Base-by-base conservation (phyloP, 2,329 filamentous ascomycete genomes). In the Neonectria coccinea region DNA sequence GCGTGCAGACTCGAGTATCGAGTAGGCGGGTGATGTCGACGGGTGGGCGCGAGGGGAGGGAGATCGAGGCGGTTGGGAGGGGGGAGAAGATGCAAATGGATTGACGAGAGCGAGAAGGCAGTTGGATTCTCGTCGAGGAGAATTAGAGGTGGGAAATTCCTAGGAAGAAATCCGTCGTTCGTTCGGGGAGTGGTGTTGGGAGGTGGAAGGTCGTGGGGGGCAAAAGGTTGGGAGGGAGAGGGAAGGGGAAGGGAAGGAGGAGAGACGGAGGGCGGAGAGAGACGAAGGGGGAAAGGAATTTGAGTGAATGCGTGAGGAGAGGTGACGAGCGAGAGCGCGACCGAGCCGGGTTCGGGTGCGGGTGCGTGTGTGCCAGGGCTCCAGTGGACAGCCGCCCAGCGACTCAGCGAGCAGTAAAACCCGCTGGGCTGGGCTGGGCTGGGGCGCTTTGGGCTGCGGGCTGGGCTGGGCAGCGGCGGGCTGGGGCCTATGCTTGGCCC, bases 261-360 rank as follows among this genome's bases (percentile, higher is more conserved):
- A 65, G 65, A 64, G 59, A 56, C 48, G 56, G 52, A 68, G 63
- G 48, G 62, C 36, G 36, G 36, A 58, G 56, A 57, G 54, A 67
- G 69, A 70, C 67, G 67, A 67, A 67, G 66, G 59, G 68, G 61
- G 68, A 66, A 60, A 66, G 56, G 67, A 75, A 70, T 70, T 69
- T 69, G 68, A 68, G 64, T 59, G 57, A 63, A 57, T 36, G 33
- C 33, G 33, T 16, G 33, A 56, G 59, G 47, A 16, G 12, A 11
- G 50, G 47, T 45, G 25, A 25, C 25, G 25, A 25, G 25, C 25
- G 25, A 25, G 25, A 25, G 25, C 25, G 25, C 39, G 55, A 45
- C 39, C 18, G 53, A 47, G 55, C 45, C 29, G 48, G 56, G 48
- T 53, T 5, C 47, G 52, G 59, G 52, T 56, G 53, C 39, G 54